Percentiles rank a stretch among this genome's conserved stretches.
These are phyloP conservation scores for Bondarzewia mesenterica DNA, from an alignment of 1,284 basidiomycete species.

Conservation along the genomic window DNA sequence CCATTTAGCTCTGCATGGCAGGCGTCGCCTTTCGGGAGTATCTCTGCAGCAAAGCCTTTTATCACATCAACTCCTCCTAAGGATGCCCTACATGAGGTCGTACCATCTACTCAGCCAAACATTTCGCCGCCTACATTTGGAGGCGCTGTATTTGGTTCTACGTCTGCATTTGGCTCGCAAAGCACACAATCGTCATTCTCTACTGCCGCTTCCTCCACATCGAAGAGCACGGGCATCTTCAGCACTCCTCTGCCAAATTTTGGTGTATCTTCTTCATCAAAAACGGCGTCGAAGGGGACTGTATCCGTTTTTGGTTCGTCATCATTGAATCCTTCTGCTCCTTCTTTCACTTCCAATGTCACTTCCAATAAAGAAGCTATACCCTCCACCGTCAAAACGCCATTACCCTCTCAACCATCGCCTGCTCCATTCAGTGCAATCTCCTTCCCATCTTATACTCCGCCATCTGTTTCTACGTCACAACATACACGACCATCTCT, in stretches of 20 bases:
- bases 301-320: conserved; percentile 3
- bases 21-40: no score
- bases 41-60: no score
- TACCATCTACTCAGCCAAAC: background rate
- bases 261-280: background rate
- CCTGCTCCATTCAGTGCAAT: background rate
- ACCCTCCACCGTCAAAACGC: background rate
- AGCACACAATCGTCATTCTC: background rate
- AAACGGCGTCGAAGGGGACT: background rate
- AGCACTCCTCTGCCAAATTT: background rate
- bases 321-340: conserved; percentile 4
- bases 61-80: no score
- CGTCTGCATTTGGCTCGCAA: background rate
- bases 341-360: background rate
- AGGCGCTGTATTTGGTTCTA: background rate
- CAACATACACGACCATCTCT: background rate
- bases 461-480: background rate
- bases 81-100: no score
- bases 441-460: background rate
- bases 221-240: background rate
- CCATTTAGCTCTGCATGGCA: background rate
- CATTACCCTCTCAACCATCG: background rate
- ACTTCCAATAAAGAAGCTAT: background rate
- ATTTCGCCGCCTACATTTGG: background rate
- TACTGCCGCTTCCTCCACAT: background rate